Percentiles rank a stretch among this genome's conserved stretches.
phyloP scores from a whole-genome alignment of 805 yeast species.

The Candida sanyiensis region DNA sequence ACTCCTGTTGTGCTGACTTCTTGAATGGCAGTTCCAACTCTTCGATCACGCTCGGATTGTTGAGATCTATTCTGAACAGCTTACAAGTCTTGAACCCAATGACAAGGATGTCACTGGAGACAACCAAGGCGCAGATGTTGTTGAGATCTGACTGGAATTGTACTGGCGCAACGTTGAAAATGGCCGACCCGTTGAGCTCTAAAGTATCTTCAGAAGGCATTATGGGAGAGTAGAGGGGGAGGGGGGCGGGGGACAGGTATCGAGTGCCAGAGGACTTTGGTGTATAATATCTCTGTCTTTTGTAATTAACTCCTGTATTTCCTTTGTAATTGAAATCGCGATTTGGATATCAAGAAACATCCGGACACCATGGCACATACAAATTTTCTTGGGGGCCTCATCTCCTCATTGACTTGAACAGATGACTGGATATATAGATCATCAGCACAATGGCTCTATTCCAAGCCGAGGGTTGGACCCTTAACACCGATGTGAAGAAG shows the following conservation, averaged over 20 bases:
- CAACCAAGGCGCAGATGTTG: constrained; percentile 46
- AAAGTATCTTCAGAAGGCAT: constrained; percentile 2
- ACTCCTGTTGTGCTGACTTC: constrained; percentile 21
- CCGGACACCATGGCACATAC: constrained; percentile 3
- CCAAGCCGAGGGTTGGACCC: constrained; percentile 78
- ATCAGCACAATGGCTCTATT: constrained; percentile 55
- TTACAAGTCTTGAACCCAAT: constrained; percentile 47
- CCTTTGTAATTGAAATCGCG: not conserved
- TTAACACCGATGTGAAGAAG: constrained; percentile 48
- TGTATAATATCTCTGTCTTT: too few species aligned
- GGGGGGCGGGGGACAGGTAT: too few species aligned
- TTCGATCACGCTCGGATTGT: constrained; percentile 55
- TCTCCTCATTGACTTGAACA: too few species aligned
- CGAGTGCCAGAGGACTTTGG: too few species aligned
- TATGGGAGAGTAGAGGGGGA: not conserved
- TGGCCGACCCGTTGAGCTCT: constrained; percentile 5
- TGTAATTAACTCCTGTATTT: not conserved
- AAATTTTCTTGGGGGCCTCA: constrained; percentile 6
- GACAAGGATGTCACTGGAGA: constrained; percentile 48
- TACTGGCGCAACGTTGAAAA: constrained; percentile 35
- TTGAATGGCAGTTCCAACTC: constrained; percentile 31
- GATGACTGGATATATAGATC: too few species aligned
- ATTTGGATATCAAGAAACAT: not conserved
- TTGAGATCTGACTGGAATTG: constrained; percentile 46
- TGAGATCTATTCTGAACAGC: constrained; percentile 60